Evolutionary conservation across 495 filamentous ascomycete species (phyloP).

Genomic region (Margaritispora aquatica): DNA sequence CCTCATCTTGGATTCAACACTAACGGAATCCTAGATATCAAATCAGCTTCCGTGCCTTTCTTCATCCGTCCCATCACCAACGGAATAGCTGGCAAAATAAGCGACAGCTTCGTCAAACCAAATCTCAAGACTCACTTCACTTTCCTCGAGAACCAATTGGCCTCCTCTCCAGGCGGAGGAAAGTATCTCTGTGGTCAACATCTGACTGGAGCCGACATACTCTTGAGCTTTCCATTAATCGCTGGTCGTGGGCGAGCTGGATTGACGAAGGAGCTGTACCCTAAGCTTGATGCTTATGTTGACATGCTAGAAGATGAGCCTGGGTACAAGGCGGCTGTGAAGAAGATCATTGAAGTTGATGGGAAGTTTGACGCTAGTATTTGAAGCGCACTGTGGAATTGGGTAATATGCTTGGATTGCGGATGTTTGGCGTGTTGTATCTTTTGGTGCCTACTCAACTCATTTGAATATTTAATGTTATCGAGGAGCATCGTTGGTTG

Average conservation of each 20-base stretch:
- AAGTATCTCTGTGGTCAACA: conserved; percentile 63
- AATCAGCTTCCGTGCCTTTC: conserved; percentile 65
- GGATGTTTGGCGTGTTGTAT: too few relatives aligned
- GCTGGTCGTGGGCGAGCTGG: conserved; percentile 37
- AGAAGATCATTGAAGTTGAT: conserved; percentile 57
- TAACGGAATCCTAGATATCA: conserved; percentile 33
- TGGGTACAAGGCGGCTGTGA: conserved; percentile 48
- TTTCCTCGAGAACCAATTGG: conserved; percentile 69
- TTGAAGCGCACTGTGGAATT: not conserved
- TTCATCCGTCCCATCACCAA: conserved; percentile 75
- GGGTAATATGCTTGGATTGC: too few relatives aligned
- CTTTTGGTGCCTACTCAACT: too few relatives aligned
- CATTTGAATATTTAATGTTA: too few relatives aligned
- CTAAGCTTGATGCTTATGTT: conserved; percentile 54
- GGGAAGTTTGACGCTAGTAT: conserved; percentile 38
- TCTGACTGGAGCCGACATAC: conserved; percentile 74
- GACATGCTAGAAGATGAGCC: conserved; percentile 53
- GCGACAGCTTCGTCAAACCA: conserved; percentile 51
- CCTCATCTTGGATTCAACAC: not conserved
- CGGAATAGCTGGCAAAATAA: conserved; percentile 55
- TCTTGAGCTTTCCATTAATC: conserved; percentile 69
- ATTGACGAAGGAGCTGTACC: conserved; percentile 49
- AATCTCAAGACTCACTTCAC: conserved; percentile 58
- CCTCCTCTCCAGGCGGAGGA: conserved; percentile 55
- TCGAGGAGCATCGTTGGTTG: too few relatives aligned